Base-by-base conservation (phyloP, 306 rosid genomes). In the Cucumis hystrix region DNA sequence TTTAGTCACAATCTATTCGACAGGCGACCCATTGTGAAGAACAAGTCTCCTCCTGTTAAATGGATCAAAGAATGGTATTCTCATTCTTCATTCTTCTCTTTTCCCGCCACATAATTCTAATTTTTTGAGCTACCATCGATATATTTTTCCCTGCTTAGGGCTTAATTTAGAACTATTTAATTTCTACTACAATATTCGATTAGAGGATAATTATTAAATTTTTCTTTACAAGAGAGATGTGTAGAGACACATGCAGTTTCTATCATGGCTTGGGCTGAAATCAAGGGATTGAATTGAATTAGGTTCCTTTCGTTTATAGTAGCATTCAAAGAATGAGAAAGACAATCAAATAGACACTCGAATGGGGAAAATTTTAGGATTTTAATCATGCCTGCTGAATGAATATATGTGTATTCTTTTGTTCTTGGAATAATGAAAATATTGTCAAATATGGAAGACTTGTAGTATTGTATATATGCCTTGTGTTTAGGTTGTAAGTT, bases 41-140 rank as follows among this genome's bases (percentile, higher is more conserved):
- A 73, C 77, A 52, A 33, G 77, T 52, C 25, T 73, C 63, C 77
- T 35, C 16, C 77, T 54, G 77, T 54, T 16, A 73, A 73, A 52
- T 73, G 77, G 77, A 52, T 73, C 77, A 73, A 54, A 73, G 62
- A 73, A 73, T 73, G 77, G 77, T 73, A 73, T 5, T 52, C 16
- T 72, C 43, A 51, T 72, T 51, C 41, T 67, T 40, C 54, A 2
- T 5, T 20, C 41, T 72, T 72, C 45, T 30, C 47, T 73, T 73
- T 51, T 73, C 25, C 21, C 18, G 47, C 41, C 33, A 21, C 5
- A 72, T 10, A 28, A 16, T 54, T 28, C 61, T 70, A 8, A 14
- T 51, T 30, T 14, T 72, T 10, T 17, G 17, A 12, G 43, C 25
- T 35, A 9, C n/a, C 41, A 4, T 72, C 23, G 14, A 54, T 28